Conservation (phyloP, 768 basidiomycete species). For the Boletellus sp. region DNA sequence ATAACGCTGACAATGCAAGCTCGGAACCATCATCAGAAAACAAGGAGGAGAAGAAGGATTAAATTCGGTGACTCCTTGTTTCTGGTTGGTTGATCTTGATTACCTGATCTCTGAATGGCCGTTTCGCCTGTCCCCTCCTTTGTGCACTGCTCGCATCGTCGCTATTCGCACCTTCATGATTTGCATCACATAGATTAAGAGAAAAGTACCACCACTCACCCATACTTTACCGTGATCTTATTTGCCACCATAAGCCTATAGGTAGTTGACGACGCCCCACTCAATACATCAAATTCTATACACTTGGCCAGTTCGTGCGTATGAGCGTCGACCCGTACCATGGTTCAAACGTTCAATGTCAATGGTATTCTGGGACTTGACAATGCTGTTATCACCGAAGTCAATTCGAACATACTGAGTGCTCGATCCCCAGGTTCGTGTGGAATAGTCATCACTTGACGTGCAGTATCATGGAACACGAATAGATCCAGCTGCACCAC, state of each 20-base stretch:
- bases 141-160: conserved; percentile 7
- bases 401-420: no score
- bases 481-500: no score
- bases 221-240: conserved; percentile 23
- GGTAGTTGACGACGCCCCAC: conserved; percentile 20
- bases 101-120: conserved; percentile 13
- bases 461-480: no score
- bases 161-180: conserved; percentile 5
- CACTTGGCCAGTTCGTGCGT: no score
- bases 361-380: no score
- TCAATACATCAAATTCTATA: conserved; percentile 14
- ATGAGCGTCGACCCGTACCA: no score
- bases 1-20: conserved; percentile 64
- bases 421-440: no score
- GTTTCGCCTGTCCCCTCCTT: conserved; percentile 25
- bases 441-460: no score
- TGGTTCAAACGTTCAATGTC: no score
- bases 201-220: conserved; percentile 28
- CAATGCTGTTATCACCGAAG: no score
- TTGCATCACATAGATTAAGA: conserved; percentile 28
- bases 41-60: conserved; percentile 84
- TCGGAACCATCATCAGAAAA: conserved; percentile 41
- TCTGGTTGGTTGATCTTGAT: neutral
- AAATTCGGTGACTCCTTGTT: conserved; percentile 25
- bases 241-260: conserved; percentile 11